These are phyloP conservation scores for Cordyceps farinosa DNA, from an alignment of 2,329 filamentous ascomycete species.

Conservation along the genomic window DNA sequence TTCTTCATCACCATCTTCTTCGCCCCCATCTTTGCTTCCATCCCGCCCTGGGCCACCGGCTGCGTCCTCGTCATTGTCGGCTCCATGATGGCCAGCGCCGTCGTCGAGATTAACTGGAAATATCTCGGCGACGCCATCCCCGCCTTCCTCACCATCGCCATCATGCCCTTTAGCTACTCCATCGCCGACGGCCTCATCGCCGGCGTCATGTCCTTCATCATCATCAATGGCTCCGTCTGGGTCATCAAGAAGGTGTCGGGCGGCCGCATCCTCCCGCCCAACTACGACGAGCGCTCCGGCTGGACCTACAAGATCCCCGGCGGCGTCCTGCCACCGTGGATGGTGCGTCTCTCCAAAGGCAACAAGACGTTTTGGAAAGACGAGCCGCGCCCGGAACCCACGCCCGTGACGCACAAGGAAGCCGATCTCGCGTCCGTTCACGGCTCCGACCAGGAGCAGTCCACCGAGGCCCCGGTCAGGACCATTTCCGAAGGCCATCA, in stretches of 20 bases:
- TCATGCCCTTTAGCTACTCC: conserved; percentile 89
- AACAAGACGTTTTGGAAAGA: conserved; percentile 71
- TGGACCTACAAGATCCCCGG: conserved; percentile 78
- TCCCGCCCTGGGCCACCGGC: conserved; percentile 85
- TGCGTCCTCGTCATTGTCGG: conserved; percentile 85
- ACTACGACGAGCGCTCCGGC: conserved; percentile 71
- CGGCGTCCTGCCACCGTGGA: conserved; percentile 72
- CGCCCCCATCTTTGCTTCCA: conserved; percentile 84
- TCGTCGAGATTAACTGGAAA: conserved; percentile 82
- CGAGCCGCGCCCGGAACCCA: conserved; percentile 18
- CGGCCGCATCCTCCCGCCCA: conserved; percentile 68
- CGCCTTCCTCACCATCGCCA: conserved; percentile 75
- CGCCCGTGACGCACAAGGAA: conserved; percentile 9
- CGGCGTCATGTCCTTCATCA: conserved; percentile 71
- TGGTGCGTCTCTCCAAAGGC: conserved; percentile 58
- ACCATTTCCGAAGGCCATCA: background rate
- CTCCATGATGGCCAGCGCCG: conserved; percentile 78
- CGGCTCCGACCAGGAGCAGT: conserved; percentile 13
- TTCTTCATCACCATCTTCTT: conserved; percentile 90
- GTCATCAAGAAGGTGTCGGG: conserved; percentile 61
- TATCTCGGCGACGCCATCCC: conserved; percentile 82
- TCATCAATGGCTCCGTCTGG: conserved; percentile 71
- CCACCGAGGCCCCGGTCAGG: background rate
- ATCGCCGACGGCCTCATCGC: conserved; percentile 84
- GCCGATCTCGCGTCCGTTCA: conserved; percentile 12